These are phyloP conservation scores for Myotisia sp. DNA, from an alignment of 2,329 filamentous ascomycete species.

Conservation along the genomic window DNA sequence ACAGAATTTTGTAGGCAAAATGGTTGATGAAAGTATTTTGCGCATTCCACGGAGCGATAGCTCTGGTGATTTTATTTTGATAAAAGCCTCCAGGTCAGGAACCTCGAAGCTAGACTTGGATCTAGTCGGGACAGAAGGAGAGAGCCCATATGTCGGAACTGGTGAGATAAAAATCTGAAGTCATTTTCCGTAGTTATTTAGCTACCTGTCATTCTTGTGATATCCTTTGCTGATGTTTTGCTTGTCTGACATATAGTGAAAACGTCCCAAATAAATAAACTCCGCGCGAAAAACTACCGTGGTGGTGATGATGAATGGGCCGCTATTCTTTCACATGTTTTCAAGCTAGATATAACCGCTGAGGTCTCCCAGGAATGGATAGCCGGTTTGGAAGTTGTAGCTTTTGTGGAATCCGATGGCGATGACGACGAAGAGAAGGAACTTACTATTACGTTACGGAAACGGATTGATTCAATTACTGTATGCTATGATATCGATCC, in stretches of 20 bases:
- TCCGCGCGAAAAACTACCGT: slow-evolving; percentile 31
- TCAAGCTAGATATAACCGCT: slow-evolving; percentile 19
- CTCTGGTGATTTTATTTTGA: slow-evolving; percentile 30
- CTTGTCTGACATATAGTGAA: slow-evolving; percentile 20
- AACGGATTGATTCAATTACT: slow-evolving; percentile 36
- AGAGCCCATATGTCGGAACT: slow-evolving; percentile 37
- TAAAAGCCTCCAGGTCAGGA: slow-evolving; percentile 33
- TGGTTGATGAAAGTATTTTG: slow-evolving; percentile 27
- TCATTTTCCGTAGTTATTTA: slow-evolving; percentile 4
- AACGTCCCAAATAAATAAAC: slow-evolving; percentile 21
- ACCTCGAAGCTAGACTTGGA: slow-evolving; percentile 36
- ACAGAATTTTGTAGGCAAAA: no score
- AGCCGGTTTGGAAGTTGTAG: slow-evolving; percentile 21
- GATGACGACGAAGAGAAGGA: slow-evolving; percentile 19
- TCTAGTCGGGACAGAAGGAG: slow-evolving; percentile 45
- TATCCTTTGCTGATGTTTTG: neutral
- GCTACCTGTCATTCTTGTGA: neutral
- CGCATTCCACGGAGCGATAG: slow-evolving; percentile 36
- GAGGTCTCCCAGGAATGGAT: slow-evolving; percentile 12
- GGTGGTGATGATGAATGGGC: slow-evolving; percentile 31
- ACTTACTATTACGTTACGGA: slow-evolving; percentile 29
- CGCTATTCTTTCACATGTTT: slow-evolving; percentile 22
- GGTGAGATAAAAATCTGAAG: slow-evolving; percentile 23
- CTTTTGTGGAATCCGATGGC: slow-evolving; percentile 13
- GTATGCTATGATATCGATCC: slow-evolving; percentile 15